Evolutionary conservation across 257 asterid genomes (phyloP).

Genomic region (Capsicum chinense): DNA sequence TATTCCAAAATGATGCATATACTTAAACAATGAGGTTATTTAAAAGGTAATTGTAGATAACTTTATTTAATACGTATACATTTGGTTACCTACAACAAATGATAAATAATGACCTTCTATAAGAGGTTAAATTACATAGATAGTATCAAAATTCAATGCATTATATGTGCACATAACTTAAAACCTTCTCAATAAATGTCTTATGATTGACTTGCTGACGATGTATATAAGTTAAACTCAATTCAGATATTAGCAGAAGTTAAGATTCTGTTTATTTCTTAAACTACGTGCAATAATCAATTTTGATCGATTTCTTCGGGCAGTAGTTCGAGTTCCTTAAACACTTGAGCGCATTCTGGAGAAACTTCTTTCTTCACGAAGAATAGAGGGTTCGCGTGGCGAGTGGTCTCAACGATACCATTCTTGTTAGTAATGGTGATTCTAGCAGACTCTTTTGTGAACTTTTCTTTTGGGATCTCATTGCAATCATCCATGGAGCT

Average conservation of each 20-base stretch:
- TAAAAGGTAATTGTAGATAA: not conserved
- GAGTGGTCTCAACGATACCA: conserved; percentile 45
- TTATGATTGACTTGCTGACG: not conserved
- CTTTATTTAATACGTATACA: not conserved
- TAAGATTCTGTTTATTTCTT: not conserved
- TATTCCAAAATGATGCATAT: no score
- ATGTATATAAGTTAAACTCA: no score
- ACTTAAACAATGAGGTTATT: not conserved
- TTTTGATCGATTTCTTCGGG: not conserved
- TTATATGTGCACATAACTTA: not conserved
- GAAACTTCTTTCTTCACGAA: conserved; percentile 46
- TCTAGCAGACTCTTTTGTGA: conserved; percentile 45
- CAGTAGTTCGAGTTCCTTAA: conserved; percentile 45
- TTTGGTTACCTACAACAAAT: not conserved
- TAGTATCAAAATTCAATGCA: not conserved
- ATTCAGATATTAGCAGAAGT: not conserved
- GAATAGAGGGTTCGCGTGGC: conserved; percentile 55
- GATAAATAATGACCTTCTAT: not conserved
- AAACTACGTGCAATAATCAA: not conserved
- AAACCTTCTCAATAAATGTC: not conserved
- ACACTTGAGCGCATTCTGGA: conserved; percentile 40
- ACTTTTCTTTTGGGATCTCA: conserved; percentile 45
- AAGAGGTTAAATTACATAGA: not conserved
- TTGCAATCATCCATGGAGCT: conserved; percentile 60
- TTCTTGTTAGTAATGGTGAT: conserved; percentile 47